Conservation (phyloP, 768 basidiomycete species). For the Boletus edulis region DNA sequence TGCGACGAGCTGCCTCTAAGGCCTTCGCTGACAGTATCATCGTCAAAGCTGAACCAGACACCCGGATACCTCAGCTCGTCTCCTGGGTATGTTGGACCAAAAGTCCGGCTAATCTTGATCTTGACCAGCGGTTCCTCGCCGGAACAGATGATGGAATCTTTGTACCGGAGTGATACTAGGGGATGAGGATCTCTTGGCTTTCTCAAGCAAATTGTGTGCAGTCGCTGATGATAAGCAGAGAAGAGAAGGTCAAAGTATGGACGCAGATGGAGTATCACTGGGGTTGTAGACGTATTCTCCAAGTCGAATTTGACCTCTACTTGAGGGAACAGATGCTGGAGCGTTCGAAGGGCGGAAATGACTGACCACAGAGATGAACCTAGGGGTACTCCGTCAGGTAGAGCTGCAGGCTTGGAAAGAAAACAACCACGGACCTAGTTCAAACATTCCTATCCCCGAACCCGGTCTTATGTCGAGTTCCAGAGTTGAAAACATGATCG, state of each 20-base stretch:
- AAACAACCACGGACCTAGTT: slow-evolving; percentile 50
- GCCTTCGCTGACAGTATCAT: slow-evolving; percentile 59
- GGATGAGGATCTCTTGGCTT: slow-evolving; percentile 66
- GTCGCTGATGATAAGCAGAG: slow-evolving; percentile 72
- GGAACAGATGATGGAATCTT: slow-evolving; percentile 60
- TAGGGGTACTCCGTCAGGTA: slow-evolving; percentile 25
- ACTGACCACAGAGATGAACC: slow-evolving; percentile 79
- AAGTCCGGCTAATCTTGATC: slow-evolving; percentile 64
- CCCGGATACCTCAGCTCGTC: slow-evolving; percentile 81
- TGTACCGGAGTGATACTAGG: slow-evolving; percentile 67
- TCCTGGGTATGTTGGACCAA: slow-evolving; percentile 81
- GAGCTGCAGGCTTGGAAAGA: background rate
- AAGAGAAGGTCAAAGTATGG: slow-evolving; percentile 87
- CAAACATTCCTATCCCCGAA: slow-evolving; percentile 72
- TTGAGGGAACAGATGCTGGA: slow-evolving; percentile 72
- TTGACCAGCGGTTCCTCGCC: slow-evolving; percentile 58
- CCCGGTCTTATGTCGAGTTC: slow-evolving; percentile 79
- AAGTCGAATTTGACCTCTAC: slow-evolving; percentile 83
- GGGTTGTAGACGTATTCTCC: slow-evolving; percentile 65
- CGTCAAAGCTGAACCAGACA: slow-evolving; percentile 81
- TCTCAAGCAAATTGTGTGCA: slow-evolving; percentile 75
- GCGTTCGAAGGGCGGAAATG: slow-evolving; percentile 61
- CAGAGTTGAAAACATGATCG: slow-evolving; percentile 60
- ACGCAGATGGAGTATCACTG: slow-evolving; percentile 73
- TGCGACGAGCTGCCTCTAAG: slow-evolving; percentile 43